These are phyloP conservation scores for Coelastrella sp. DNA, from an alignment of 139 green algal species.

Conservation along the genomic window DNA sequence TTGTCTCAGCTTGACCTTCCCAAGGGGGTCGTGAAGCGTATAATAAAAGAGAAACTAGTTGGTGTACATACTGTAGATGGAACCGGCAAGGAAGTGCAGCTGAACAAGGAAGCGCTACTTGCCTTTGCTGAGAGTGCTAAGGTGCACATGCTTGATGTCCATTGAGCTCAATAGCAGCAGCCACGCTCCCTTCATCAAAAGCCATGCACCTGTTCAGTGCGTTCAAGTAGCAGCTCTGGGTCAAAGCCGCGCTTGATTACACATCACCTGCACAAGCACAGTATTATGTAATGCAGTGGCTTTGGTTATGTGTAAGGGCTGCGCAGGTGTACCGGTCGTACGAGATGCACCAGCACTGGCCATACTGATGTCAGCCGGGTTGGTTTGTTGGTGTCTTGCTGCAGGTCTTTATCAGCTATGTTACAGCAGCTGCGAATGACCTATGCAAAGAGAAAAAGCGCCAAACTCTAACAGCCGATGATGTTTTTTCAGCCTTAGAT, in stretches of 20 bases:
- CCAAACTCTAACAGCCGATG: slow-evolving; percentile 83
- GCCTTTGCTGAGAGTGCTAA: slow-evolving; percentile 86
- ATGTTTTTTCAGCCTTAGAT: slow-evolving; percentile 82
- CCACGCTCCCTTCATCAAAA: not conserved
- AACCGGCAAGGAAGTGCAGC: slow-evolving; percentile 63
- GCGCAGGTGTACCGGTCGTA: too few relatives aligned
- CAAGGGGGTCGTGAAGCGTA: slow-evolving; percentile 79
- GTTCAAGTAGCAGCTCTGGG: too few relatives aligned
- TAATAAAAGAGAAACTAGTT: slow-evolving; percentile 83
- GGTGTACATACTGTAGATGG: slow-evolving; percentile 41
- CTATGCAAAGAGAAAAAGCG: slow-evolving; percentile 84
- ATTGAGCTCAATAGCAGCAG: not conserved
- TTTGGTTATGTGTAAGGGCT: too few relatives aligned
- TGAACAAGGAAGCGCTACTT: slow-evolving; percentile 84
- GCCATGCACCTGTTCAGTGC: not conserved
- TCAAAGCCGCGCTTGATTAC: too few relatives aligned
- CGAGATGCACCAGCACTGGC: too few relatives aligned
- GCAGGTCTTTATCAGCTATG: slow-evolving; percentile 87
- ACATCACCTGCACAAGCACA: too few relatives aligned
- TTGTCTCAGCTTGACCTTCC: slow-evolving; percentile 74
- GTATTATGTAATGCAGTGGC: too few relatives aligned
- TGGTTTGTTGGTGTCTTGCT: not conserved
- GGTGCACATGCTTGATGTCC: slow-evolving; percentile 36
- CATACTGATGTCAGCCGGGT: too few relatives aligned
- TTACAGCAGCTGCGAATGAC: slow-evolving; percentile 90